Percentiles rank a stretch among this genome's conserved stretches.
Conservation (phyloP, 441 rosid genomes). For the Aquilaria agallochum region DNA sequence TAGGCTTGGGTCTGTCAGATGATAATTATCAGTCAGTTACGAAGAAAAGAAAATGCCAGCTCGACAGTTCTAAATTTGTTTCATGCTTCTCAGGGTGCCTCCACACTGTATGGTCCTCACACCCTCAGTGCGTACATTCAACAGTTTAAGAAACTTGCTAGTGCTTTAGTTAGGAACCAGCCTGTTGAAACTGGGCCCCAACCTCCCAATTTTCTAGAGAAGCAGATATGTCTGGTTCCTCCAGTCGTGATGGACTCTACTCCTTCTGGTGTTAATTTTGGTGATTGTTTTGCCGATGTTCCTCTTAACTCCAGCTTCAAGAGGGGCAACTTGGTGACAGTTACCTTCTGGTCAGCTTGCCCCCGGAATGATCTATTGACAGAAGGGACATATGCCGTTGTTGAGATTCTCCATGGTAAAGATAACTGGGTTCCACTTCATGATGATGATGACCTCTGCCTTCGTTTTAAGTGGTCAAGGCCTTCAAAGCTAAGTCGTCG, state of each 20-base stretch:
- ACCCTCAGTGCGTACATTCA: conserved; percentile 87
- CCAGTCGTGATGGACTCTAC: conserved; percentile 81
- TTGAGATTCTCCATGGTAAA: conserved; percentile 59
- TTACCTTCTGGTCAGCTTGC: conserved; percentile 84
- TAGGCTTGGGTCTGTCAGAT: too few species aligned
- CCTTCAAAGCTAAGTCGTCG: conserved; percentile 69
- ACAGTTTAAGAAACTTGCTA: conserved; percentile 80
- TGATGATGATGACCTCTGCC: conserved; percentile 94
- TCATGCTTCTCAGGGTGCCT: conserved; percentile 63
- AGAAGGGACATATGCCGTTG: conserved; percentile 86
- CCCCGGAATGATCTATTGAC: conserved; percentile 89
- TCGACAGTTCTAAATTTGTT: too few species aligned
- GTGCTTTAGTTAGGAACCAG: conserved; percentile 46
- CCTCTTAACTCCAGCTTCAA: conserved; percentile 69
- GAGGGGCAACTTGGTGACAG: conserved; percentile 62
- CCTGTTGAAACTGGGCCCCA: conserved; percentile 55
- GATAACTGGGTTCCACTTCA: conserved; percentile 82
- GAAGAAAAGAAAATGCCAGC: too few species aligned
- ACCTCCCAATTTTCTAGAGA: conserved; percentile 71
- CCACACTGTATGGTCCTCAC: conserved; percentile 88
- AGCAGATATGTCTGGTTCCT: conserved; percentile 78
- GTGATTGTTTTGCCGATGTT: conserved; percentile 70
- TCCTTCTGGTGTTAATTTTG: conserved; percentile 59
- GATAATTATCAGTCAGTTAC: too few species aligned
- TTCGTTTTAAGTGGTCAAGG: conserved; percentile 83